These are phyloP conservation scores for Curvularia eragrostidis DNA, from an alignment of 2,329 filamentous ascomycete species.

Conservation along the genomic window DNA sequence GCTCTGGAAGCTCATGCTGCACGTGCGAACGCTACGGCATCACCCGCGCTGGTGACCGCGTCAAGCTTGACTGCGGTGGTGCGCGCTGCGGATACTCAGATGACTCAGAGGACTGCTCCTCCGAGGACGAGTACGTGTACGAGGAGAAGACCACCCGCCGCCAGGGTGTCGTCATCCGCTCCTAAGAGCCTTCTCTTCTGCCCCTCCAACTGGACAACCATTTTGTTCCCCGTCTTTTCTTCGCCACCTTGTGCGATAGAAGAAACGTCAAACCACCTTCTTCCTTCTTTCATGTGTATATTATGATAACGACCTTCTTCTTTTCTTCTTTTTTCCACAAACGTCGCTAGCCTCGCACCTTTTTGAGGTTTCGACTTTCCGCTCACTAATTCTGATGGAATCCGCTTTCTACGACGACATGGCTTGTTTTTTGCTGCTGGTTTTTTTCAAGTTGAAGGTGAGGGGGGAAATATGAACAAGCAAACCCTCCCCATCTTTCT, in stretches of 20 bases:
- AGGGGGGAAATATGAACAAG: background rate
- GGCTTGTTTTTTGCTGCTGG: slow-evolving; percentile 28
- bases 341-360: background rate
- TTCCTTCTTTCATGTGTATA: slow-evolving; percentile 38
- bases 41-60: slow-evolving; percentile 87
- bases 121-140: slow-evolving; percentile 67
- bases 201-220: slow-evolving; percentile 8
- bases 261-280: background rate
- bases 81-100: slow-evolving; percentile 83
- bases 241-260: slow-evolving; percentile 1
- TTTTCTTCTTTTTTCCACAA: slow-evolving; percentile 21
- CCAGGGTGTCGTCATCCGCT: slow-evolving; percentile 55
- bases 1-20: slow-evolving; percentile 67
- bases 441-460: too few species aligned
- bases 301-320: slow-evolving; percentile 36
- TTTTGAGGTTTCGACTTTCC: background rate
- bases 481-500: background rate
- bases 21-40: slow-evolving; percentile 97
- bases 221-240: slow-evolving; percentile 2
- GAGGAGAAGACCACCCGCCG: slow-evolving; percentile 57
- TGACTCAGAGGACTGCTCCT: slow-evolving; percentile 73
- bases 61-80: slow-evolving; percentile 96
- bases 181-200: slow-evolving; percentile 24
- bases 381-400: slow-evolving; percentile 8
- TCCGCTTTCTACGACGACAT: slow-evolving; percentile 3